phyloP scores from a whole-genome alignment of 805 yeast species.

The Saturnispora quitensis region DNA sequence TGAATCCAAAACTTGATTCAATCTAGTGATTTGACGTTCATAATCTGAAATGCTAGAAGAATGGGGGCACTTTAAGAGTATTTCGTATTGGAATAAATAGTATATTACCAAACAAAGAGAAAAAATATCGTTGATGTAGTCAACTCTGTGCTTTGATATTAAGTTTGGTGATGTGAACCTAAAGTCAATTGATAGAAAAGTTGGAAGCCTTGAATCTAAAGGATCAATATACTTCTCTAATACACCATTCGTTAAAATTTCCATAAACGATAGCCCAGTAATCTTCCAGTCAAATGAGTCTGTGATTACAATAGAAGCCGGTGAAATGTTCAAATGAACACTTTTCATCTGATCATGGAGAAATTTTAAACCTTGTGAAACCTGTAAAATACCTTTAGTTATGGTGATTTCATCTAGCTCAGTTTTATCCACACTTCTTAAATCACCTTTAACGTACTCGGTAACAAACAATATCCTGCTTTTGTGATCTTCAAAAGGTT shows the following conservation, averaged over 20 bases:
- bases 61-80: constrained; percentile 34
- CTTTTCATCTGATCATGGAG: constrained; percentile 68
- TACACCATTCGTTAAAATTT: constrained; percentile 33
- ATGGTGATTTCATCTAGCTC: constrained; percentile 64
- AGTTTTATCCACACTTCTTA: constrained; percentile 26
- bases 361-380: constrained; percentile 71
- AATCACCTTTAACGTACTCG: constrained; percentile 50
- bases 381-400: constrained; percentile 70
- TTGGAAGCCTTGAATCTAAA: constrained; percentile 67
- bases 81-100: constrained; percentile 48
- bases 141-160: constrained; percentile 52
- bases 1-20: constrained; percentile 21
- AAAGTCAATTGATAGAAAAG: constrained; percentile 57
- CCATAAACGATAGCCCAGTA: constrained; percentile 60
- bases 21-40: constrained; percentile 42
- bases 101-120: constrained; percentile 72
- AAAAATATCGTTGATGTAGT: constrained; percentile 70
- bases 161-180: constrained; percentile 83
- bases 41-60: constrained; percentile 39
- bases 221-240: constrained; percentile 61
- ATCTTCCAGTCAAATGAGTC: constrained; percentile 92
- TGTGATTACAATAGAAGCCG: constrained; percentile 66
- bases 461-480: constrained; percentile 73
- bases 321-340: constrained; percentile 72
- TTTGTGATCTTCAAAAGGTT: constrained; percentile 83